Conservation (phyloP, 257 asterid genomes). For the Plantago elongata region DNA sequence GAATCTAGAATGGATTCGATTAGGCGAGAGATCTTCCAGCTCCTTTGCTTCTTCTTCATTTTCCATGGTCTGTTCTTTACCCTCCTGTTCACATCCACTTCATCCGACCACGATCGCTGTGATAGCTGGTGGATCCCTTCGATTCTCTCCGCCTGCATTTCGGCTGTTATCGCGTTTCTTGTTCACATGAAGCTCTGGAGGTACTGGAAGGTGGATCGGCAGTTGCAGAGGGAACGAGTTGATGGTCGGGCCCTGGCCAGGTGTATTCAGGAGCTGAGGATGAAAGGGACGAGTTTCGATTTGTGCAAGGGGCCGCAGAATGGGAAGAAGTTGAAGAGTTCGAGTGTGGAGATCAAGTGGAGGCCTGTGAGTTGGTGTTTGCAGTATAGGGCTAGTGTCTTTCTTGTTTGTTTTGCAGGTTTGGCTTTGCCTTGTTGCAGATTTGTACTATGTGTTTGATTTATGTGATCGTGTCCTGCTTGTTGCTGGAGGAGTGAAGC, state of each 20-base stretch:
- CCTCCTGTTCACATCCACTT: conserved; percentile 41
- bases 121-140: conserved; percentile 84
- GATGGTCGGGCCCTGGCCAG: conserved; percentile 65
- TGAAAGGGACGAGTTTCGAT: conserved; percentile 90
- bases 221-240: conserved; percentile 61
- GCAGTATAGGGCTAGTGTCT: conserved; percentile 43
- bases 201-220: conserved; percentile 70
- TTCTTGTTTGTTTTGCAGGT: conserved; percentile 59
- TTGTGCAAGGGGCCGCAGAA: conserved; percentile 61
- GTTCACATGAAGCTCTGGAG: conserved; percentile 68
- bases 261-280: conserved; percentile 85
- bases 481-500: conserved; percentile 38
- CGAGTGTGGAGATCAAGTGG: conserved; percentile 97
- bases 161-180: conserved; percentile 39
- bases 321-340: conserved; percentile 90
- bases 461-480: too few relatives aligned
- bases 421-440: conserved; percentile 55
- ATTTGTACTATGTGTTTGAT: conserved; percentile 53
- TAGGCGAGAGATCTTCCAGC: conserved; percentile 62
- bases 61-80: conserved; percentile 69
- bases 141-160: conserved; percentile 35
- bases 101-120: conserved; percentile 30
- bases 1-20: conserved; percentile 60
- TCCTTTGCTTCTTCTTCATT: conserved; percentile 66
- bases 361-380: conserved; percentile 71